Evolutionary conservation across 768 basidiomycete species (phyloP).

Genomic region (Auriscalpium microsporum): DNA sequence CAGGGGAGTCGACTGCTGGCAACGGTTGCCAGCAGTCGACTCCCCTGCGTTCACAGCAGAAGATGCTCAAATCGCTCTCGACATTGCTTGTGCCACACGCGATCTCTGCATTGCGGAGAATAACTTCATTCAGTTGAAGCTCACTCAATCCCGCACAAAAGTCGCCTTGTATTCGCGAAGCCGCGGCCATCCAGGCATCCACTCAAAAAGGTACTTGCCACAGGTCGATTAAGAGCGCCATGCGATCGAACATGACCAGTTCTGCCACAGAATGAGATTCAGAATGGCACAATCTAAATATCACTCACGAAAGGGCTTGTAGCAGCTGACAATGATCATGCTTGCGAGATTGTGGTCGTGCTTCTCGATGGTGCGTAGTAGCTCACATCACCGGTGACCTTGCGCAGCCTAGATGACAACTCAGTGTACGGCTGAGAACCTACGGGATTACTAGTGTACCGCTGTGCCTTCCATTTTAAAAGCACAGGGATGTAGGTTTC

Average conservation of each 20-base stretch:
- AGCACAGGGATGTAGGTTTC: conserved; percentile 67
- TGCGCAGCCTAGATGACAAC: conserved; percentile 36
- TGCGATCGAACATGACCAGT: conserved; percentile 57
- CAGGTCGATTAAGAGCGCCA: conserved; percentile 62
- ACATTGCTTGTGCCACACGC: no score
- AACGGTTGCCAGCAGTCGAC: no score
- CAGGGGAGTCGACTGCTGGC: no score
- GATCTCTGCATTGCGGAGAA: no score
- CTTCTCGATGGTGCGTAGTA: conserved; percentile 58
- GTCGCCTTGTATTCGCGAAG: no score
- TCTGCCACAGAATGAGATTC: conserved; percentile 29
- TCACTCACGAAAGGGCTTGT: conserved; percentile 61
- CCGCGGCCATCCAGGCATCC: no score
- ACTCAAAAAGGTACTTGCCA: conserved; percentile 46
- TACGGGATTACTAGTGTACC: conserved; percentile 24
- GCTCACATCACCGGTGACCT: conserved; percentile 40
- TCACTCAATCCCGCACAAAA: no score
- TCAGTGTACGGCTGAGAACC: neutral
- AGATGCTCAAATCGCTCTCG: no score
- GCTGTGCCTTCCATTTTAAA: conserved; percentile 47
- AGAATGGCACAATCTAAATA: neutral
- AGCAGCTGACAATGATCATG: conserved; percentile 52
- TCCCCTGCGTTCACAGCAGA: no score
- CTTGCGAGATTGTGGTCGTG: conserved; percentile 33
- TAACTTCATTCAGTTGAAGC: no score